phyloP scores from a whole-genome alignment of 441 rosid genomes.

The Gossypium aridum region DNA sequence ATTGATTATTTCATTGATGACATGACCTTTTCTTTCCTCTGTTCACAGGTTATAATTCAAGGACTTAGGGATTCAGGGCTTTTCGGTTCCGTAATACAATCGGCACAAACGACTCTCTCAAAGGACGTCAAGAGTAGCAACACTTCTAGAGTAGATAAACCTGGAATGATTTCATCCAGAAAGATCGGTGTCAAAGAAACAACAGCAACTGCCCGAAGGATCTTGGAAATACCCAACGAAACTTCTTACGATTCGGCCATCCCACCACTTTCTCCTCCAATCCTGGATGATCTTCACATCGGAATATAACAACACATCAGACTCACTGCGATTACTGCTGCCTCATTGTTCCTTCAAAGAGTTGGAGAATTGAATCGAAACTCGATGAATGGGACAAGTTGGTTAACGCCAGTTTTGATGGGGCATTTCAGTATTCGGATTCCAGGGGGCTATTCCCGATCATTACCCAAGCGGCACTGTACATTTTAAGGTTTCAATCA shows the following conservation, averaged over 20 bases:
- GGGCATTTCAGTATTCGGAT: slow-evolving; percentile 9
- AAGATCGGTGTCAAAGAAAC: slow-evolving; percentile 39
- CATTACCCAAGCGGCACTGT: slow-evolving; percentile 45
- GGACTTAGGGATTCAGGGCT: slow-evolving; percentile 73
- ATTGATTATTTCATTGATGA: background rate
- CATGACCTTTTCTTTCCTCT: background rate
- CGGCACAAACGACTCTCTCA: slow-evolving; percentile 34
- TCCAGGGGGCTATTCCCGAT: slow-evolving; percentile 36
- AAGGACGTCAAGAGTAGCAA: slow-evolving; percentile 31
- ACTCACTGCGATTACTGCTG: slow-evolving; percentile 4
- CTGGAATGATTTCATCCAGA: slow-evolving; percentile 29
- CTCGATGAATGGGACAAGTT: background rate
- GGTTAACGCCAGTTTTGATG: slow-evolving; percentile 4
- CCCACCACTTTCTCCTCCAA: slow-evolving; percentile 72
- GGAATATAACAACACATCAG: slow-evolving; percentile 11
- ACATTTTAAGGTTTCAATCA: slow-evolving; percentile 25
- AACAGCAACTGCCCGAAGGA: slow-evolving; percentile 37
- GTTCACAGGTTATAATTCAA: slow-evolving; percentile 60
- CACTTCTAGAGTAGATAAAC: slow-evolving; percentile 20
- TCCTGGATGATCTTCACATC: slow-evolving; percentile 16
- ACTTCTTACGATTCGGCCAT: slow-evolving; percentile 33
- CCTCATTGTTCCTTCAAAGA: background rate
- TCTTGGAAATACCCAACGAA: slow-evolving; percentile 33
- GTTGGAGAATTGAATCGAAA: background rate
- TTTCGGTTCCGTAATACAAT: slow-evolving; percentile 46